These are phyloP conservation scores for Irpex sp. DNA, from an alignment of 1,284 basidiomycete species.

Conservation along the genomic window DNA sequence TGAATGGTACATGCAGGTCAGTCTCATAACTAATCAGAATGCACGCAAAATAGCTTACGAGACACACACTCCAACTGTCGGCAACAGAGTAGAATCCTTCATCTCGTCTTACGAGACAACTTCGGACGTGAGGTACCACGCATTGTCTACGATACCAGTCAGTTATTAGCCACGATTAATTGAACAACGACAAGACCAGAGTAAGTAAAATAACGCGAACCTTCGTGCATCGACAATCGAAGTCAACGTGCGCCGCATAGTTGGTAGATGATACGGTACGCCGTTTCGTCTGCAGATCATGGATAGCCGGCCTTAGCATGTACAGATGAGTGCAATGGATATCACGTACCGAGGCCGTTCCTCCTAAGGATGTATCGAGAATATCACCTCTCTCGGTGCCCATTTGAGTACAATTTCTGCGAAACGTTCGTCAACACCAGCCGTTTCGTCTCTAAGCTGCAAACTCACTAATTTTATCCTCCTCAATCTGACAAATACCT, in stretches of 20 bases:
- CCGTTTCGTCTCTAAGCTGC: background rate
- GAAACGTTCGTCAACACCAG: background rate
- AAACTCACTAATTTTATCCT: constrained; percentile 71
- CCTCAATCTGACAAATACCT: constrained; percentile 83
- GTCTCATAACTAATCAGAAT: too few relatives aligned
- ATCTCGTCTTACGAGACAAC: constrained; percentile 80
- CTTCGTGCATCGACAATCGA: constrained; percentile 55
- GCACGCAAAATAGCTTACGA: constrained; percentile 58
- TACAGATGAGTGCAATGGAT: constrained; percentile 5
- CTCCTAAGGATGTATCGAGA: constrained; percentile 78
- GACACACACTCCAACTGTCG: constrained; percentile 94
- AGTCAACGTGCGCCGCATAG: constrained; percentile 71
- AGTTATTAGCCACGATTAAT: background rate
- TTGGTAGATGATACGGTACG: constrained; percentile 75
- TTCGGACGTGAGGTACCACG: constrained; percentile 92
- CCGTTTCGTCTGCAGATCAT: constrained; percentile 64
- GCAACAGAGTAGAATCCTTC: constrained; percentile 87
- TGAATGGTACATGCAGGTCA: constrained; percentile 31
- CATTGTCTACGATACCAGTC: constrained; percentile 67
- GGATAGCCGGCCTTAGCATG: constrained; percentile 6
- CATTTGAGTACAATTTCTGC: constrained; percentile 84
- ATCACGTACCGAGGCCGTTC: constrained; percentile 65
- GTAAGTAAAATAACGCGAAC: constrained; percentile 52
- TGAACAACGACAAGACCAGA: constrained; percentile 26
- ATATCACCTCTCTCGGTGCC: constrained; percentile 84